phyloP scores from a whole-genome alignment of 768 basidiomycete genomes.

The Erythrobasidium yunnanense region DNA sequence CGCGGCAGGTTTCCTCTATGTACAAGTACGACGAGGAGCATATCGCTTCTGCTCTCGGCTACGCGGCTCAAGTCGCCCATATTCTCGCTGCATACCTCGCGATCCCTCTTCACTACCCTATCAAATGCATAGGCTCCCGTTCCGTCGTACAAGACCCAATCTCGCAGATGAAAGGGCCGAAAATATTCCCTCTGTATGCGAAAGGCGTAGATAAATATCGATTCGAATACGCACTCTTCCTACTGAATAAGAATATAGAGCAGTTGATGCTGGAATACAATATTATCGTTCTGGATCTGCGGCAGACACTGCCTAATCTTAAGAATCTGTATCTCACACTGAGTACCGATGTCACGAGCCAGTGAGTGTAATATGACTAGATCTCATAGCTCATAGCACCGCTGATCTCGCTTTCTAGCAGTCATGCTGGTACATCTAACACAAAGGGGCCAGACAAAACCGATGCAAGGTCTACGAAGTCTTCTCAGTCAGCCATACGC shows the following conservation, averaged over 20 bases:
- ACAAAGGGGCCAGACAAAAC: no score
- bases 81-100: slow-evolving; percentile 68
- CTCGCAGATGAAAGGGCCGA: slow-evolving; percentile 85
- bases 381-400: no score
- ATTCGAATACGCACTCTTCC: slow-evolving; percentile 93
- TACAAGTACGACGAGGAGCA: slow-evolving; percentile 65
- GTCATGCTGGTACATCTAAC: no score
- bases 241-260: slow-evolving; percentile 95
- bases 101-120: slow-evolving; percentile 68
- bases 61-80: slow-evolving; percentile 74
- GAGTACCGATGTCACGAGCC: not conserved
- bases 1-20: slow-evolving; percentile 49
- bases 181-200: slow-evolving; percentile 92
- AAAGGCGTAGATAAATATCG: slow-evolving; percentile 91
- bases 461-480: no score
- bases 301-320: slow-evolving; percentile 91
- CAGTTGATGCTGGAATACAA: slow-evolving; percentile 61
- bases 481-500: no score
- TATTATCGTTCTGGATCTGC: slow-evolving; percentile 76
- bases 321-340: slow-evolving; percentile 29
- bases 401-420: no score
- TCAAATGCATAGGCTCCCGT: slow-evolving; percentile 78
- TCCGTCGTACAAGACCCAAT: slow-evolving; percentile 86
- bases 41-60: slow-evolving; percentile 80
- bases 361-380: not conserved